Evolutionary conservation across 345 rosid species (phyloP).

Genomic region (Sapria himalayana): DNA sequence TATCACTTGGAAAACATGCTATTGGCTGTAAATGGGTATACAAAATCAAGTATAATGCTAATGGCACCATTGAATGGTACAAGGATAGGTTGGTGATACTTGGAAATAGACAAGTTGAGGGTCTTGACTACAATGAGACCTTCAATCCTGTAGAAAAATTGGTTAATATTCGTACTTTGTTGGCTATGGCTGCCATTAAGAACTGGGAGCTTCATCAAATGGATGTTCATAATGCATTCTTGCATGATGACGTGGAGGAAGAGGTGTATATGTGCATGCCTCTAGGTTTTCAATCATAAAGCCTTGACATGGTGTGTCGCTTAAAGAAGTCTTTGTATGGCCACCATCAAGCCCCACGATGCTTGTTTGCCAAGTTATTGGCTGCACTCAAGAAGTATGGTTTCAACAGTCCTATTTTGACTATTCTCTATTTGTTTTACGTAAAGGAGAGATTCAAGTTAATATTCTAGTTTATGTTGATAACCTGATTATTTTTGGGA

Average conservation of each 20-base stretch:
- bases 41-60: too few species aligned
- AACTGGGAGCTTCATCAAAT: neutral
- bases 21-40: constrained; percentile 1
- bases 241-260: neutral
- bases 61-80: too few species aligned
- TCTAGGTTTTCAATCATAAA: neutral
- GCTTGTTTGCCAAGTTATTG: constrained; percentile 1
- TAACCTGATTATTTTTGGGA: neutral
- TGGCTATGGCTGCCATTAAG: neutral
- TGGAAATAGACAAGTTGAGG: too few species aligned
- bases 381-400: neutral
- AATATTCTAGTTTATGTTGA: neutral
- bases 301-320: neutral
- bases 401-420: neutral
- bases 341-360: neutral
- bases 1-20: too few species aligned
- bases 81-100: too few species aligned
- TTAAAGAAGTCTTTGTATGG: neutral
- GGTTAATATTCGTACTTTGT: neutral
- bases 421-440: neutral
- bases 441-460: too few species aligned
- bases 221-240: neutral
- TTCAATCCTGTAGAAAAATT: neutral
- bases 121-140: too few species aligned
- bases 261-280: neutral